phyloP scores from a whole-genome alignment of 73 alveolate species.

The Tetrahymena borealis region DNA sequence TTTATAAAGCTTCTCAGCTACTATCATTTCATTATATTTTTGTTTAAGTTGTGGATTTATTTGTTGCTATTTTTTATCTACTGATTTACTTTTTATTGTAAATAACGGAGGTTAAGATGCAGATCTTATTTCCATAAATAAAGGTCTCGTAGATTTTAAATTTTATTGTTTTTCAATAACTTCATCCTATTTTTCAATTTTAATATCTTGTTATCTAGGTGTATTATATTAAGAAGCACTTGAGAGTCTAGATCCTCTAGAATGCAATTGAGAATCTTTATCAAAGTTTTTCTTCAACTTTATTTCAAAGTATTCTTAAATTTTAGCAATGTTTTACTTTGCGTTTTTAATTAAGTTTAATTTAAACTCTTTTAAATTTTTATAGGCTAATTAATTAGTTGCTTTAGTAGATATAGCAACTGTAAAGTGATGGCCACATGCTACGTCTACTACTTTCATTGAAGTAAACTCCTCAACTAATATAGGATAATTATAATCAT shows the following conservation, averaged over 20 bases:
- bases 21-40: neutral
- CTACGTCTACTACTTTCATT: neutral
- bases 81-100: too few species aligned
- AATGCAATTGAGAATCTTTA: too few species aligned
- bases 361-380: neutral
- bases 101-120: too few species aligned
- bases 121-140: too few species aligned
- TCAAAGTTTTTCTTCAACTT: neutral
- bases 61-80: too few species aligned
- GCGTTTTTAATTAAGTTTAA: neutral
- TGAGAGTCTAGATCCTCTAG: too few species aligned
- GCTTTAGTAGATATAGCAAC: neutral
- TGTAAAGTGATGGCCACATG: neutral
- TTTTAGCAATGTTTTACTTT: neutral
- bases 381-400: neutral
- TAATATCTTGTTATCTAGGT: too few species aligned
- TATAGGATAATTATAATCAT: neutral
- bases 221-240: too few species aligned
- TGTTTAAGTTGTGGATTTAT: too few species aligned
- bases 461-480: neutral
- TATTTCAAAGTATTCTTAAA: neutral
- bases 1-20: neutral
- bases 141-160: too few species aligned
- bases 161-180: too few species aligned
- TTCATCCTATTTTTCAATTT: too few species aligned